Conservation (phyloP, 1,284 basidiomycete genomes). For the Omphalotus olearius region DNA sequence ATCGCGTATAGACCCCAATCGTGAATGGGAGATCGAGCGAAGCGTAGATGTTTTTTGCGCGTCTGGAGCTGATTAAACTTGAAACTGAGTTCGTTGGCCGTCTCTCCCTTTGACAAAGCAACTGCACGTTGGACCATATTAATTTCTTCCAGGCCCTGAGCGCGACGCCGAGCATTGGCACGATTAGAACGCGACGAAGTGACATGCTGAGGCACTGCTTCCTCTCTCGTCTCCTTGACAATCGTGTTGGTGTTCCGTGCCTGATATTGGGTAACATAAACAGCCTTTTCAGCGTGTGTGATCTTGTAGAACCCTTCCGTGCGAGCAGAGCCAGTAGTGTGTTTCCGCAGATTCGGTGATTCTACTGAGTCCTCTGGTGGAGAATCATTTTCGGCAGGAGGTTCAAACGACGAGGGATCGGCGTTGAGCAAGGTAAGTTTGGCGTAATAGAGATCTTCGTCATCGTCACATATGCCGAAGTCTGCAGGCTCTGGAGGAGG, state of each 20-base stretch:
- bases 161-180: constrained; percentile 90
- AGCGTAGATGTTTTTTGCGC: constrained; percentile 96
- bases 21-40: constrained; percentile 94
- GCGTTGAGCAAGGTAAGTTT: constrained; percentile 54
- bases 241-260: constrained; percentile 42
- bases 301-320: constrained; percentile 97
- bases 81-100: constrained; percentile 58
- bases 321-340: constrained; percentile 79
- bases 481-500: constrained; percentile 55
- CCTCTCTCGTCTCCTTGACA: constrained; percentile 26
- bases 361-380: constrained; percentile 16
- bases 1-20: constrained; percentile 97
- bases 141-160: constrained; percentile 93
- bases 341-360: constrained; percentile 53
- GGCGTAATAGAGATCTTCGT: constrained; percentile 89
- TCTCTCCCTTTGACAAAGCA: constrained; percentile 70
- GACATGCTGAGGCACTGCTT: constrained; percentile 47
- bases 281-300: constrained; percentile 86
- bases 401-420: constrained; percentile 16
- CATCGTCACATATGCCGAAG: constrained; percentile 72
- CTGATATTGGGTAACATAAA: constrained; percentile 81
- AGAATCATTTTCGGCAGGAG: constrained; percentile 23
- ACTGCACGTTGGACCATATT: constrained; percentile 78
- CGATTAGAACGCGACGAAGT: constrained; percentile 89
- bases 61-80: constrained; percentile 99